phyloP scores from a whole-genome alignment of 805 yeast species.

The Teunomyces stri region DNA sequence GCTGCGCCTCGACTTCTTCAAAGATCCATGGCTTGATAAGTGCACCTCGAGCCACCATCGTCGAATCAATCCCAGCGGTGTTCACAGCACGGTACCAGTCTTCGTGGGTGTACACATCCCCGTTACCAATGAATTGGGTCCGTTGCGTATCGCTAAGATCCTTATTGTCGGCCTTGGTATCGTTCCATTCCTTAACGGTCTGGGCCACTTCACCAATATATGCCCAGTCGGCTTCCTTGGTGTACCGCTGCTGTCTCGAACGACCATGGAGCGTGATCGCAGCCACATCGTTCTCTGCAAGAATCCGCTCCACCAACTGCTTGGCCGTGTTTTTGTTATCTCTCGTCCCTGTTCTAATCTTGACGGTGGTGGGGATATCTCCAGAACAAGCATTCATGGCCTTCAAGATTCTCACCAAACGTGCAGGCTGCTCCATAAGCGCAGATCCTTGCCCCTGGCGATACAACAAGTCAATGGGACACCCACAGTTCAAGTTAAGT shows the following conservation, averaged over 20 bases:
- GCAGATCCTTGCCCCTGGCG: conserved; percentile 97
- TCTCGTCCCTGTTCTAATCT: conserved; percentile 86
- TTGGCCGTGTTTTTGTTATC: conserved; percentile 90
- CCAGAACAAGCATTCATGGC: conserved; percentile 88
- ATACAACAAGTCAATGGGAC: conserved; percentile 94
- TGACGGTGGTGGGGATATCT: conserved; percentile 89
- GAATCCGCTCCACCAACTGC: conserved; percentile 63
- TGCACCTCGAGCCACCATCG: conserved; percentile 98
- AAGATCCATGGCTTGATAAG: conserved; percentile 98
- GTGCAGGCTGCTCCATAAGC: conserved; percentile 82
- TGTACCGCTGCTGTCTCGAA: conserved; percentile 92
- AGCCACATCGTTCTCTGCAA: conserved; percentile 78
- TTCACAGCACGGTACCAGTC: conserved; percentile 80
- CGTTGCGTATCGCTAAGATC: conserved; percentile 55
- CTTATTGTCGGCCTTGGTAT: conserved; percentile 49
- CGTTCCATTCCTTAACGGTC: conserved; percentile 58
- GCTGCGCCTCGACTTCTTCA: conserved; percentile 88
- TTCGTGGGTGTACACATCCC: conserved; percentile 82
- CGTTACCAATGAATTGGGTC: conserved; percentile 89
- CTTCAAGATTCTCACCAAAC: conserved; percentile 70
- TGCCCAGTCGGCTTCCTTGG: conserved; percentile 89
- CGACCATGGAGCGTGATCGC: conserved; percentile 95
- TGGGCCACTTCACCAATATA: conserved; percentile 75
- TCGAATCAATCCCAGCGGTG: conserved; percentile 77
- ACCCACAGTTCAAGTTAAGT: conserved; percentile 90